Conservation (phyloP, 768 basidiomycete genomes). For the Amanita pseudoporphyria region DNA sequence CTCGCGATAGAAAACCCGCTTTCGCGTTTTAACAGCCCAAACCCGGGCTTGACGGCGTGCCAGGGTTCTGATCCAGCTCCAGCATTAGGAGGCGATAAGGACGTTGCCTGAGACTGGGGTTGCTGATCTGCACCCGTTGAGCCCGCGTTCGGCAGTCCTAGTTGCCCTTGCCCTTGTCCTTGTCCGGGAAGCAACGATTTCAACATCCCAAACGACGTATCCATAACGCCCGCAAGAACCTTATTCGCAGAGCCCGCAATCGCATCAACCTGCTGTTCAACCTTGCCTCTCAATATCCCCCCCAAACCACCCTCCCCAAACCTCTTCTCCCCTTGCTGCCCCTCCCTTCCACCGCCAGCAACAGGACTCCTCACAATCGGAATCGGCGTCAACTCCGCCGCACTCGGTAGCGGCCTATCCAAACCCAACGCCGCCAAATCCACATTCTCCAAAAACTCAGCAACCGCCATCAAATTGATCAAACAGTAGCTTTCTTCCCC, state of each 20-base stretch:
- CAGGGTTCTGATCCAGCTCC: conserved; percentile 22
- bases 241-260: conserved; percentile 78
- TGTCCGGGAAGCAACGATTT: conserved; percentile 56
- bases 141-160: not conserved
- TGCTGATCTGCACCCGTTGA: conserved; percentile 6
- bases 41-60: conserved; percentile 37
- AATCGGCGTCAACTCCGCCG: conserved; percentile 76
- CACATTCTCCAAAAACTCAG: conserved; percentile 92
- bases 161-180: not conserved
- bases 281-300: conserved; percentile 57
- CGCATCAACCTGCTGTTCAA: conserved; percentile 72
- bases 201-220: conserved; percentile 82
- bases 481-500: conserved; percentile 92
- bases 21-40: conserved; percentile 65
- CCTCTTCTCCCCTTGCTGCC: not conserved
- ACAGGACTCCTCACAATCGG: conserved; percentile 49
- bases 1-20: conserved; percentile 79
- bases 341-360: not conserved
- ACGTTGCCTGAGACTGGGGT: conserved; percentile 4
- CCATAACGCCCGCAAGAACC: conserved; percentile 83
- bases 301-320: conserved; percentile 32
- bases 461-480: conserved; percentile 91
- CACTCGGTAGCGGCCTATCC: conserved; percentile 43
- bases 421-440: conserved; percentile 65
- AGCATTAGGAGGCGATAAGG: conserved; percentile 18